Base-by-base conservation (phyloP, 2,329 filamentous ascomycete genomes). In the Colletotrichum simmondsii region DNA sequence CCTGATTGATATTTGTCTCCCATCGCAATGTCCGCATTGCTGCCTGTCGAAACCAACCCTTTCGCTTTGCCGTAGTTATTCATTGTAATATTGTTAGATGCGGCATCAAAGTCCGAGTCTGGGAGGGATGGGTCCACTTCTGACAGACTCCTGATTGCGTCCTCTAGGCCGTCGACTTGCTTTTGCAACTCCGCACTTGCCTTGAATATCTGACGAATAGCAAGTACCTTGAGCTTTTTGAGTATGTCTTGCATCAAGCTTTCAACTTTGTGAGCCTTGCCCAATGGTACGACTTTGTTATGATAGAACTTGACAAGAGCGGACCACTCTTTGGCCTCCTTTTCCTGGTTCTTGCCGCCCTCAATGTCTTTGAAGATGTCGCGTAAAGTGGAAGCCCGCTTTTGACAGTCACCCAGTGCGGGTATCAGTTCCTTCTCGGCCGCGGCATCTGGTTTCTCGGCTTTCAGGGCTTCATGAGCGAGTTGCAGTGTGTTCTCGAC, bases 181-280 rank as follows among this genome's bases (percentile, higher is more conserved):
- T 52, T 37, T 6, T 56, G 65, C 4, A 53, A 63, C 8, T 68
- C 65, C 8, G 65, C 58, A 12, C 42, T 35, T 24, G 49, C 32
- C 35, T 46, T 68, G 58, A 68, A 68, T 19, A 49, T 53, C 12
- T 57, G 65, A 12, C 62, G 58, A 26, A 68, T 68, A 3, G 57
- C 65, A n/a, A 68, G 22, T 6, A 68, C 46, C 24, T 68, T 68
- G 2, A 63, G 30, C 32, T 35, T 68, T 32, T 56, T 53, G 12
- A 68, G 49, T 24, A 68, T 62, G 2, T 63, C 46, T 35, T 62
- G 46, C 65, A 68, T 68, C 65, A 68, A 32, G 6, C 24, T 28
- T 46, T 68, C 65, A 10, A 68, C 65, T 59, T 68, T 68, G 57
- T 68, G 57, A 1, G 65, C 65, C 22, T 68, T 68, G 19, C 65